Conservation (phyloP, 257 asterid species). For the Penstemon davidsonii region DNA sequence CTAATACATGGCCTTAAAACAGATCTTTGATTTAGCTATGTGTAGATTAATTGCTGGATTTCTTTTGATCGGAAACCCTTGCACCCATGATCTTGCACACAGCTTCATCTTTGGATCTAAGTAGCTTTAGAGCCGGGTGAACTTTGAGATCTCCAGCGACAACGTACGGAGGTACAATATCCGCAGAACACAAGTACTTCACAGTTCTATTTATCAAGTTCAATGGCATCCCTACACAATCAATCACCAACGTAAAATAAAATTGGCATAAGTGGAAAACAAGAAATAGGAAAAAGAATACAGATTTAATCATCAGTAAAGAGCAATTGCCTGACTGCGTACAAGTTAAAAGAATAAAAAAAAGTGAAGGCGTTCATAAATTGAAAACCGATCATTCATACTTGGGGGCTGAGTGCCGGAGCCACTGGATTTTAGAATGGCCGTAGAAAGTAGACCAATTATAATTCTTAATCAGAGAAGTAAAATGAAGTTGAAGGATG, state of each 20-base stretch:
- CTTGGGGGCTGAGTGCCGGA: background rate
- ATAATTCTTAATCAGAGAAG: background rate
- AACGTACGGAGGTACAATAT: slow-evolving; percentile 78
- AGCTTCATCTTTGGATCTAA: slow-evolving; percentile 40
- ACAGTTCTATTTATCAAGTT: slow-evolving; percentile 81
- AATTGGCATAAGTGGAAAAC: background rate
- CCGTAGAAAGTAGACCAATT: background rate
- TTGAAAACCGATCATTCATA: background rate
- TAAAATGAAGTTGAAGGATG: too few species aligned
- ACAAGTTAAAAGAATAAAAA: background rate
- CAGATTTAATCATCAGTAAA: too few species aligned
- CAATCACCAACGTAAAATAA: background rate
- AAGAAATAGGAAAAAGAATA: background rate
- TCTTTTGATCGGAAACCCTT: slow-evolving; percentile 53
- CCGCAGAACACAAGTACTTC: slow-evolving; percentile 82
- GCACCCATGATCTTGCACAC: slow-evolving; percentile 51
- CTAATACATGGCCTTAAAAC: too few species aligned
- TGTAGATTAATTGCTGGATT: background rate
- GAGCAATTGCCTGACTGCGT: too few species aligned
- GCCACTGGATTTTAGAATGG: background rate
- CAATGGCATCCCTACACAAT: slow-evolving; percentile 64
- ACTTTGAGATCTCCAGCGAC: slow-evolving; percentile 74
- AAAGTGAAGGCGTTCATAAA: background rate
- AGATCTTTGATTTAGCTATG: too few species aligned
- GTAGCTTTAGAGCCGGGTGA: slow-evolving; percentile 82